Percentiles rank a stretch among this genome's conserved stretches.
Conservation (phyloP, 441 rosid genomes). For the Pelargonium exstipulatum region DNA sequence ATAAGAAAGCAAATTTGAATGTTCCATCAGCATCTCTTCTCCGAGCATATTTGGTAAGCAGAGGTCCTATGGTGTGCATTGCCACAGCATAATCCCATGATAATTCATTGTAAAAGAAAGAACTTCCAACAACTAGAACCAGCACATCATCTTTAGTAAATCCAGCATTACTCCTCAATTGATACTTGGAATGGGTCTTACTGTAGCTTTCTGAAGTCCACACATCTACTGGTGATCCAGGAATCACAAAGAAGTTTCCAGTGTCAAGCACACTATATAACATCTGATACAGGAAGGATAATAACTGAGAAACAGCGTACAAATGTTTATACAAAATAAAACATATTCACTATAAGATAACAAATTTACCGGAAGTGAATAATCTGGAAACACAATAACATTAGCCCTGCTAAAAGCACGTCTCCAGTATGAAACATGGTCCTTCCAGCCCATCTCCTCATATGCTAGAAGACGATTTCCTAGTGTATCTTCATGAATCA, state of each 20-base stretch:
- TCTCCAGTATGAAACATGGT: conserved; percentile 70
- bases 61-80: conserved; percentile 71
- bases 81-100: conserved; percentile 87
- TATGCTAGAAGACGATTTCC: conserved; percentile 69
- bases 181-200: conserved; percentile 53
- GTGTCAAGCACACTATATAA: conserved; percentile 81
- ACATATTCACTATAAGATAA: conserved; percentile 13
- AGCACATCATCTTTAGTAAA: conserved; percentile 60
- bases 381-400: conserved; percentile 76
- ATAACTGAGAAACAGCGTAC: conserved; percentile 34
- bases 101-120: conserved; percentile 67
- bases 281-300: conserved; percentile 60
- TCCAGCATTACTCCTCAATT: conserved; percentile 54
- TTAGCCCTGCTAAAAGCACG: conserved; percentile 68
- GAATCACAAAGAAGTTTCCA: conserved; percentile 95
- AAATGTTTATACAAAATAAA: conserved; percentile 18
- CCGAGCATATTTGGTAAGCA: conserved; percentile 68
- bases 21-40: conserved; percentile 52
- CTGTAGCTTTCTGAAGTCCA: conserved; percentile 85
- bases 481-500: conserved; percentile 80
- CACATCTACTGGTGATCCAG: conserved; percentile 84
- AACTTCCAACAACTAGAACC: conserved; percentile 79
- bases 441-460: conserved; percentile 48
- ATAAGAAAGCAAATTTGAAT: conserved; percentile 70
- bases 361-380: conserved; percentile 62